These are phyloP conservation scores for Cucumis hystrix DNA, from an alignment of 306 rosid species.

Conservation along the genomic window DNA sequence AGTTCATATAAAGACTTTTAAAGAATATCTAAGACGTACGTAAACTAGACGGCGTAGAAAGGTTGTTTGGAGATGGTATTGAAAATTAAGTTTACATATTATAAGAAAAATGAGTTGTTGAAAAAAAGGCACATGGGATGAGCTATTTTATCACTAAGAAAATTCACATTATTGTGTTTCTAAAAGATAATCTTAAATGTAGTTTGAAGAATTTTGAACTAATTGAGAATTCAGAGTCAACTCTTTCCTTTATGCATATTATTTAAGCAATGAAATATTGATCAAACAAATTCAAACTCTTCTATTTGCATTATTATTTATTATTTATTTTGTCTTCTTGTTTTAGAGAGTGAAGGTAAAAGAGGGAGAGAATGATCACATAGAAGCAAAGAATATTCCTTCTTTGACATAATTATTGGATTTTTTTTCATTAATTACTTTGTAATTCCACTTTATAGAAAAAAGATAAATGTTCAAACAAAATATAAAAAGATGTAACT, in stretches of 20 bases:
- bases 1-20: not conserved
- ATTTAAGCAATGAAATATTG: not conserved
- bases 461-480: not conserved
- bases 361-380: not conserved
- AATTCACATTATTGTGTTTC: not conserved
- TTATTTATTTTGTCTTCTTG: not conserved
- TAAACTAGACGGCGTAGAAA: not conserved
- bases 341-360: not conserved
- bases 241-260: not conserved
- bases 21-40: not conserved
- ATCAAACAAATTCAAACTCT: not conserved
- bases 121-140: constrained; percentile 1
- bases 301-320: not conserved
- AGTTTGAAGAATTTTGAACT: not conserved
- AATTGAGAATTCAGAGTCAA: not conserved
- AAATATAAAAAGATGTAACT: too few species aligned
- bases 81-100: not conserved
- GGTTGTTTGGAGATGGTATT: not conserved
- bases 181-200: not conserved
- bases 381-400: not conserved
- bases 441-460: not conserved
- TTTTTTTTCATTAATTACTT: not conserved
- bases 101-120: not conserved
- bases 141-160: not conserved
- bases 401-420: not conserved